Percentiles rank a stretch among this genome's conserved stretches.
Evolutionary conservation across 306 rosid genomes (phyloP).

Genomic region (Vigna nakashimae): DNA sequence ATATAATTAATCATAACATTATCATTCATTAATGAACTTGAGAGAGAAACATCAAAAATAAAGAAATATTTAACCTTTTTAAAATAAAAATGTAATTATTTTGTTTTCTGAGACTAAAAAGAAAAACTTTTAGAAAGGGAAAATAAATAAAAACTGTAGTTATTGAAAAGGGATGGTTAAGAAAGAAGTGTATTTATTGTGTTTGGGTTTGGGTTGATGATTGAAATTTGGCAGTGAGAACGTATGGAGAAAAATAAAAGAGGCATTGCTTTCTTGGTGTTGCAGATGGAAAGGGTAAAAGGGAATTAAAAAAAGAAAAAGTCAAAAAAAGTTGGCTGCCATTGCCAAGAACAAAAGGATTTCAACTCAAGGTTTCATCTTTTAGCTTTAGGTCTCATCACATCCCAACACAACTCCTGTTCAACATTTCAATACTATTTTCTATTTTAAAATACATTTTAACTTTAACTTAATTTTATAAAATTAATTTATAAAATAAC

Average conservation of each 20-base stretch:
- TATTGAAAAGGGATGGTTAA: conserved; percentile 13
- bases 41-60: too few species aligned
- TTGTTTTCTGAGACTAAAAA: neutral
- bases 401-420: conserved; percentile 52
- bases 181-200: conserved; percentile 40
- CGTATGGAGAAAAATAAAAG: conserved; percentile 64
- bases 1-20: too few species aligned
- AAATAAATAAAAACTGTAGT: neutral
- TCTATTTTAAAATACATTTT: too few species aligned
- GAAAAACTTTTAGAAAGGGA: neutral
- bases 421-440: too few species aligned
- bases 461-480: too few species aligned
- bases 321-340: conserved; percentile 51
- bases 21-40: too few species aligned
- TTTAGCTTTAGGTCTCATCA: conserved; percentile 42
- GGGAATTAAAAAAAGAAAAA: conserved; percentile 48
- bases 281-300: conserved; percentile 44
- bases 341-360: conserved; percentile 50
- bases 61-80: too few species aligned
- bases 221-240: conserved; percentile 43
- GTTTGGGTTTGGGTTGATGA: conserved; percentile 45
- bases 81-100: neutral
- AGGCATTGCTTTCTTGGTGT: conserved; percentile 55
- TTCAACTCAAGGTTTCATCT: conserved; percentile 46
- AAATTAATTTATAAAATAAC: too few species aligned